Base-by-base conservation (phyloP, 768 basidiomycete genomes). In the Coprinopsis marcescibilis region DNA sequence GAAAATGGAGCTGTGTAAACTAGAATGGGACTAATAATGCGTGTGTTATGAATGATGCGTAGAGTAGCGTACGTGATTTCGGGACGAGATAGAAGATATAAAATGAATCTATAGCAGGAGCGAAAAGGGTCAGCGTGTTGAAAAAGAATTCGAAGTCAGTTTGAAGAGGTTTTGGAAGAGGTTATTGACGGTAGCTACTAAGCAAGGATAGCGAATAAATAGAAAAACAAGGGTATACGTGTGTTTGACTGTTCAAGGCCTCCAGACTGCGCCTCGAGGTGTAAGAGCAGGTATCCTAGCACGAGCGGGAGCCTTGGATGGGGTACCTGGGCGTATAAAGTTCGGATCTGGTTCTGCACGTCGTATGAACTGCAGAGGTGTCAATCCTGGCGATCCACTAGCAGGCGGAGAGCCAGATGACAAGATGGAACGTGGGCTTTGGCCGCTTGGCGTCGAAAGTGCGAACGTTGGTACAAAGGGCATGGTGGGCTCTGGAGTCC, bases 321-420 rank as follows among this genome's bases (percentile, higher is more conserved):
- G 85, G 15, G 83, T 85, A 24, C 69, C 69, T 14, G 84, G 76
- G 45, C 81, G 76, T 43, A 76, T 57, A 3, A 72, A 63, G 40
- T 70, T 67, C 29, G 57, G 48, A 14, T 84, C 83, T 21, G 66
- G 69, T 32, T 86, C 85, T 30, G 86, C 91, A 39, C 83, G 80
- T 46, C 90, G 75, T 53, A 95, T 78, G 65, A 91, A 93, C 60
- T 94, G 89, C 37, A 95, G 65, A 1, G 91, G 79, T 6, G 82
- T 81, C 43, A 91, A 61, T 10, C 90, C 86, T 0, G 89, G 32
- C 5, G 25, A 89, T 12, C 83, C 82, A 26, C 81, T 75, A 1
- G 72, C 71, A 20, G 54, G 51, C 13, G 21, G 80, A 14, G 75
- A 71, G 6, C 6, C 35, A 5, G 72, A 66, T 20, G 75, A 75